phyloP scores from a whole-genome alignment of 352 stramenopile genomes.

The Globisporangium acanthophoron region DNA sequence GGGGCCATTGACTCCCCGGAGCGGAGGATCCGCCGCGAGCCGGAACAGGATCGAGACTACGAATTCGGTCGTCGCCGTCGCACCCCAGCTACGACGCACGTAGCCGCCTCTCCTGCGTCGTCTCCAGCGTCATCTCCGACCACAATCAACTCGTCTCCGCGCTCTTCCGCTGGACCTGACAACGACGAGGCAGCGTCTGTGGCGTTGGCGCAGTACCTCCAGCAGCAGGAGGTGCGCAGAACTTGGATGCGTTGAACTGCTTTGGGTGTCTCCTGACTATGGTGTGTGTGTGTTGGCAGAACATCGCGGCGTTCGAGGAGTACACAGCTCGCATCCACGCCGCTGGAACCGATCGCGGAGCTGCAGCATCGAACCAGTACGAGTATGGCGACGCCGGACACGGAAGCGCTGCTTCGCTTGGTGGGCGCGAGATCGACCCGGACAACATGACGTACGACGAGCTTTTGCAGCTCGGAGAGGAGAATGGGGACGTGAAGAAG shows the following conservation, averaged over 20 bases:
- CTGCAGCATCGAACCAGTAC: conserved; percentile 7
- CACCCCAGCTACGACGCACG: background rate
- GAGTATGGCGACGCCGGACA: background rate
- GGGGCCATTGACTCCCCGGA: conserved; percentile 9
- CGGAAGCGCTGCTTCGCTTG: background rate
- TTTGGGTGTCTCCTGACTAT: background rate
- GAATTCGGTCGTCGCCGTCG: conserved; percentile 5
- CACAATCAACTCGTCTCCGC: conserved; percentile 14
- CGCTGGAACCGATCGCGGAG: conserved; percentile 10
- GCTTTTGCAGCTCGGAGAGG: conserved; percentile 57
- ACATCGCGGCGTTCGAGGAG: conserved; percentile 64
- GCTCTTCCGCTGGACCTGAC: conserved; percentile 12
- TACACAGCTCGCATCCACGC: conserved; percentile 37
- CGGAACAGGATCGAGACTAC: conserved; percentile 13
- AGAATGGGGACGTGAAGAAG: conserved; percentile 71
- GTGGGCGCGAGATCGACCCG: conserved; percentile 39
- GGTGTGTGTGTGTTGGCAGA: conserved; percentile 24
- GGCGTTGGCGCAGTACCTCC: conserved; percentile 57
- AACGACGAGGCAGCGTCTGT: conserved; percentile 60
- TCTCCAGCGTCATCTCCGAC: conserved; percentile 18
- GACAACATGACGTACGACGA: conserved; percentile 84
- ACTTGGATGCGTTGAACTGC: background rate
- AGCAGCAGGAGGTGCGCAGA: conserved; percentile 55
- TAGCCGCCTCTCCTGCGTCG: conserved; percentile 3
- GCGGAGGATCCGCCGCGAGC: conserved; percentile 9